Evolutionary conservation across 1,284 basidiomycete species (phyloP).

Genomic region (Ceratobasidium sp.): DNA sequence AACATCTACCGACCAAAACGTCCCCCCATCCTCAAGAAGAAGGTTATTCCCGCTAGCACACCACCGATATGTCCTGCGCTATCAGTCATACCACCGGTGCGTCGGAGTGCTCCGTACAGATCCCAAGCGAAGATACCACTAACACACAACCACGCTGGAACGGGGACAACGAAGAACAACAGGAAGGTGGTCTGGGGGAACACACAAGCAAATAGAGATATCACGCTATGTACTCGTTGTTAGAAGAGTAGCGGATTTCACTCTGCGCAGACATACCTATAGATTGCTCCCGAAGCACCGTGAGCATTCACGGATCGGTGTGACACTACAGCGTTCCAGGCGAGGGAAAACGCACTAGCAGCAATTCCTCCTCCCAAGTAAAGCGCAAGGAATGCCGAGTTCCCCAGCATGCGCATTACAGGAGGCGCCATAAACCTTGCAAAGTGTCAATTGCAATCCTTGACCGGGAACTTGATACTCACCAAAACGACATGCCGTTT

Average conservation of each 20-base stretch:
- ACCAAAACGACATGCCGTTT: constrained; percentile 49
- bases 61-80: constrained; percentile 50
- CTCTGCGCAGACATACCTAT: constrained; percentile 12
- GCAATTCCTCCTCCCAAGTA: constrained; percentile 49
- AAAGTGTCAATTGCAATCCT: not conserved
- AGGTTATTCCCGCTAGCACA: constrained; percentile 47
- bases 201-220: constrained; percentile 49
- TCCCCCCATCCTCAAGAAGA: constrained; percentile 47
- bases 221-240: constrained; percentile 28
- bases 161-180: constrained; percentile 48
- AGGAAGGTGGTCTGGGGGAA: constrained; percentile 48
- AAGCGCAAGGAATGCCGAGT: constrained; percentile 49
- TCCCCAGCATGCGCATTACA: constrained; percentile 47
- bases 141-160: constrained; percentile 50
- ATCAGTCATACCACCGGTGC: constrained; percentile 46
- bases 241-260: not conserved
- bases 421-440: constrained; percentile 43
- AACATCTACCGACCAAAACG: constrained; percentile 17
- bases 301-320: constrained; percentile 35
- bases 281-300: constrained; percentile 48
- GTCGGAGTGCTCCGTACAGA: constrained; percentile 43
- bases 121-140: constrained; percentile 48
- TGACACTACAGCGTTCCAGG: constrained; percentile 42
- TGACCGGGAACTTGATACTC: not conserved
- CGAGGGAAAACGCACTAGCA: constrained; percentile 46